Conservation (phyloP, 768 basidiomycete genomes). For the Saitozyma sp. region DNA sequence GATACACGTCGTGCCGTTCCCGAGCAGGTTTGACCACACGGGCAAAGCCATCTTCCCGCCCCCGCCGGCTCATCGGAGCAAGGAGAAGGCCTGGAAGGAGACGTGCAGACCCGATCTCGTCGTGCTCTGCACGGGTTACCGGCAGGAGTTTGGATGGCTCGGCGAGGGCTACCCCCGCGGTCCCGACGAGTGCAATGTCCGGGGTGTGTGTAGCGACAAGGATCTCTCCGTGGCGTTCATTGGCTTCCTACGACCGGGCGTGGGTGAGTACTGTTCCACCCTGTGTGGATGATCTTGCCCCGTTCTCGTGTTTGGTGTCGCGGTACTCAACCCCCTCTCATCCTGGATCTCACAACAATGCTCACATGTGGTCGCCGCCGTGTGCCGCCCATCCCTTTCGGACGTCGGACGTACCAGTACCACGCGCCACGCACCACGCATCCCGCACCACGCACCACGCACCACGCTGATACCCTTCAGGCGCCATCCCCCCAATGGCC, state of each 20-base stretch:
- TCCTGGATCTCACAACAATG: too few relatives aligned
- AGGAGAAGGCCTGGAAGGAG: conserved; percentile 48
- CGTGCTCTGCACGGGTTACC: conserved; percentile 52
- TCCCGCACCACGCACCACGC: not conserved
- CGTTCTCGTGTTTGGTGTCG: too few relatives aligned
- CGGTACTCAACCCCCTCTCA: too few relatives aligned
- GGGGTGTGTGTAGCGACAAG: conserved; percentile 42
- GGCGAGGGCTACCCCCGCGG: conserved; percentile 44
- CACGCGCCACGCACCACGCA: too few relatives aligned
- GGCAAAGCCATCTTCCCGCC: conserved; percentile 59
- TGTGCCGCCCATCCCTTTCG: too few relatives aligned
- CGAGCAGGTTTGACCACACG: conserved; percentile 54
- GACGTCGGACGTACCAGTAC: too few relatives aligned
- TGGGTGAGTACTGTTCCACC: conserved; percentile 54
- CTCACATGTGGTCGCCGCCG: too few relatives aligned
- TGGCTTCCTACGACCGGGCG: conserved; percentile 63
- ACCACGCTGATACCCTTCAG: conserved; percentile 12
- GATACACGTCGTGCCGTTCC: conserved; percentile 64
- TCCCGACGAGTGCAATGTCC: conserved; percentile 42
- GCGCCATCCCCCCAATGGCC: conserved; percentile 62
- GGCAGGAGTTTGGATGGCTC: conserved; percentile 47
- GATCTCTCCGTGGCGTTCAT: conserved; percentile 61
- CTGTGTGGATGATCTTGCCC: not conserved
- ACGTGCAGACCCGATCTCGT: conserved; percentile 39
- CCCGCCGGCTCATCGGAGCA: conserved; percentile 51